Conservation (phyloP, 176 grass and related monocot genomes). For the Saccharum spontaneum region DNA sequence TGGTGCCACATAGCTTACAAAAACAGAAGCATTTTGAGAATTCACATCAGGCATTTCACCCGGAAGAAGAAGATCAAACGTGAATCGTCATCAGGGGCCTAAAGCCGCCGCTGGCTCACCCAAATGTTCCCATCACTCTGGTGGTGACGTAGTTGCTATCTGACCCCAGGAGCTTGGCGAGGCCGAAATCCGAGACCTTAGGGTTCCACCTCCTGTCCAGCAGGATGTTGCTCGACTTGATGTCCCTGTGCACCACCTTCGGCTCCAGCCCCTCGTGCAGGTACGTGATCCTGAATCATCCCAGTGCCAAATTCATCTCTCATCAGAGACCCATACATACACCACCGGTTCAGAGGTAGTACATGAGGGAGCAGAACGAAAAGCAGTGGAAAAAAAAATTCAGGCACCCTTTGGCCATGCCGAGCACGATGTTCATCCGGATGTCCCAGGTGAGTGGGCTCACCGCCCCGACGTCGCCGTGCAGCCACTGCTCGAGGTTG, state of each 20-base stretch:
- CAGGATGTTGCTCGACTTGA: slow-evolving; percentile 93
- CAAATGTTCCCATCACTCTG: slow-evolving; percentile 88
- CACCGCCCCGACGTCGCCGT: slow-evolving; percentile 58
- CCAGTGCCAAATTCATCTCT: neutral
- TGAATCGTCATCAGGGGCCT: neutral
- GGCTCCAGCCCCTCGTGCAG: slow-evolving; percentile 91
- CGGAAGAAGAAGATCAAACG: neutral
- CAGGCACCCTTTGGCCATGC: slow-evolving; percentile 73
- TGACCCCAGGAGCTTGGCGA: slow-evolving; percentile 84
- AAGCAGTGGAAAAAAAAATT: neutral
- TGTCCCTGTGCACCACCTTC: slow-evolving; percentile 89
- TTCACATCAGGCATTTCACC: neutral
- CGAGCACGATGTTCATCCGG: slow-evolving; percentile 78
- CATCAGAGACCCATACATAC: neutral
- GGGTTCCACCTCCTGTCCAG: slow-evolving; percentile 78
- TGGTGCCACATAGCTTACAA: slow-evolving; percentile 79
- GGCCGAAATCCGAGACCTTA: slow-evolving; percentile 87
- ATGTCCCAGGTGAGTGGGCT: slow-evolving; percentile 80
- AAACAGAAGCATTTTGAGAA: neutral
- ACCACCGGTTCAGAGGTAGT: too few relatives aligned
- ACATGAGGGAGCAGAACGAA: neutral
- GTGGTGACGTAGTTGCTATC: slow-evolving; percentile 89
- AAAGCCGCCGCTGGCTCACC: slow-evolving; percentile 24
- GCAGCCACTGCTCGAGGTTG: slow-evolving; percentile 93
- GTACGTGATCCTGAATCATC: slow-evolving; percentile 64